Base-by-base conservation (phyloP, 306 rosid genomes). In the Cicer judaicum region DNA sequence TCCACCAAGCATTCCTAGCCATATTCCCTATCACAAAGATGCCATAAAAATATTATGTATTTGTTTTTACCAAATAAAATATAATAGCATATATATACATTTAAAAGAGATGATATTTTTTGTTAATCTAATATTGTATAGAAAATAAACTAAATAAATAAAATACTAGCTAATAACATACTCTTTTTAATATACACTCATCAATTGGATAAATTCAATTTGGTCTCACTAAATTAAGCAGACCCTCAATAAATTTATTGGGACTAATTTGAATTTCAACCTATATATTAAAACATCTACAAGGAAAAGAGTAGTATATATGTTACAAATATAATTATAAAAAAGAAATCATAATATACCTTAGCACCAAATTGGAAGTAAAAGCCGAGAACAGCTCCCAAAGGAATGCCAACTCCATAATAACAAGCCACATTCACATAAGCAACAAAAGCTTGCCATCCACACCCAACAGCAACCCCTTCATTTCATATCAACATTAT, bases 401-500 rank as follows among this genome's bases (percentile, higher is more conserved):
- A 1, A 2, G 97, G 95, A 29, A 91, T 59, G 36, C 97, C 97
- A 79, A 88, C 70, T 13, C 81, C 70, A 68, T 88, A 89, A 41
- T 89, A 91, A 63, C 96, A 85, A 2, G 90, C 90, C 6, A 93
- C 85, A 47, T 93, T 93, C 5, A 93, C 87, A 53, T 86, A 93
- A 0, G 98, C 98, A 1, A 90, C 97, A 12, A 90, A 86, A n/a
- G 89, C 21, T 81, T 93, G 98, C 97, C 98, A 93, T 79, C 97
- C 98, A 64, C 98, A 90, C 5, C 98, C 98, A 76, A 93, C 93
- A 71, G 98, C 98, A 69, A 93, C 97, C 5, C 98, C 97, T 65
- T 34, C 65, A 59, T 29, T 29, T 29, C 36, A 29, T 29, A 29
- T 29, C 34, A 24, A 24, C 3, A 24, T 24, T 24, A 24, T 24